Conservation (phyloP, 345 rosid genomes). For the Euclidium syriacum region DNA sequence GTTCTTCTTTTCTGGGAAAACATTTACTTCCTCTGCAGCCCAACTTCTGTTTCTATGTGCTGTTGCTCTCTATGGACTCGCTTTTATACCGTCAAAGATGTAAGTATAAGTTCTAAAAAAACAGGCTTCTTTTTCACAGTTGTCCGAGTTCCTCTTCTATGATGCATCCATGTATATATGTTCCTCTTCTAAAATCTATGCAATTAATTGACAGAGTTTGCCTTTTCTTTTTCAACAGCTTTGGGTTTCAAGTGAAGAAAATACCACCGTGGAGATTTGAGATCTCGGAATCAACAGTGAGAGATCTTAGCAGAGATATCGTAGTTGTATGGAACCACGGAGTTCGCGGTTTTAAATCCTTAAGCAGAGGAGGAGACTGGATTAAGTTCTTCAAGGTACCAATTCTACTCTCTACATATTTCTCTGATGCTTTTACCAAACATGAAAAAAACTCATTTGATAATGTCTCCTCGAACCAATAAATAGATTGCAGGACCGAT, state of each 20-base stretch:
- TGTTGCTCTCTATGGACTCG: slow-evolving; percentile 47
- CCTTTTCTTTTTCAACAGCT: slow-evolving; percentile 44
- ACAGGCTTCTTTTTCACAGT: neutral
- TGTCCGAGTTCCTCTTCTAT: no score
- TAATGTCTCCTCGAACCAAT: neutral
- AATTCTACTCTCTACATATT: neutral
- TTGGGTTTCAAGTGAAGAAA: slow-evolving; percentile 41
- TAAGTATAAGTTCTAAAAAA: slow-evolving; percentile 36
- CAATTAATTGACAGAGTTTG: neutral
- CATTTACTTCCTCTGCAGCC: slow-evolving; percentile 65
- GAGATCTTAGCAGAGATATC: slow-evolving; percentile 42
- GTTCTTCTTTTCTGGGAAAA: slow-evolving; percentile 72
- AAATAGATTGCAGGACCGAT: slow-evolving; percentile 44
- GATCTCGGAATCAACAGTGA: slow-evolving; percentile 41
- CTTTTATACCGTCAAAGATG: slow-evolving; percentile 51
- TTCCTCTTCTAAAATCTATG: slow-evolving; percentile 3
- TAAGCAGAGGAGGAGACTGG: slow-evolving; percentile 72
- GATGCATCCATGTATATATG: neutral
- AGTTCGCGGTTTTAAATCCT: slow-evolving; percentile 25
- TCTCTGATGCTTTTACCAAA: neutral
- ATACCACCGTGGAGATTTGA: slow-evolving; percentile 49
- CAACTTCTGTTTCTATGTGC: slow-evolving; percentile 52
- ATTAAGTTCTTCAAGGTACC: slow-evolving; percentile 55
- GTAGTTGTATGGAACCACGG: slow-evolving; percentile 55
- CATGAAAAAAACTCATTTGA: neutral